A percentile compares a stretch with the other conserved stretches of the same genome.
These are phyloP conservation scores for Celoporthe dispersa DNA, from an alignment of 2,329 filamentous ascomycete genomes.

Conservation along the genomic window DNA sequence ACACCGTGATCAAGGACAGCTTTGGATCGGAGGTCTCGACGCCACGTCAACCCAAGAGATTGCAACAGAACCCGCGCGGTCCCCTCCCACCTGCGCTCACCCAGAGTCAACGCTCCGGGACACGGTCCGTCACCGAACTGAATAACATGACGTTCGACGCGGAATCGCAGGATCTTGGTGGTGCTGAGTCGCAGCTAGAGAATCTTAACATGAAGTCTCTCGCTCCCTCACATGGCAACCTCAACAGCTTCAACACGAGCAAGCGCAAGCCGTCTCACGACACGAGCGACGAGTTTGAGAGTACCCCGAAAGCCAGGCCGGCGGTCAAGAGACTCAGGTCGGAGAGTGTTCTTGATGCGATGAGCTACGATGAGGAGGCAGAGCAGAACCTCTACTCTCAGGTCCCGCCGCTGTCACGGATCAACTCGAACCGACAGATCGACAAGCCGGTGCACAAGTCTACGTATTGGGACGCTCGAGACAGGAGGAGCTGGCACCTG, in stretches of 20 bases:
- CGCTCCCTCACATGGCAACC: conserved; percentile 29
- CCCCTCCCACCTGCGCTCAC: conserved; percentile 35
- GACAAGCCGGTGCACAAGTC: conserved; percentile 60
- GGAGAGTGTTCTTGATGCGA: conserved; percentile 44
- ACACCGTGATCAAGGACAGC: conserved; percentile 50
- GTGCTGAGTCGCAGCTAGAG: conserved; percentile 50
- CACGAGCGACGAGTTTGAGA: conserved; percentile 56
- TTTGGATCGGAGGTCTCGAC: conserved; percentile 51
- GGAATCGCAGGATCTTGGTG: conserved; percentile 60
- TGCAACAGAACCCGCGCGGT: conserved; percentile 31
- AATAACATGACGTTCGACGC: conserved; percentile 57
- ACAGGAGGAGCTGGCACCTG: conserved; percentile 62
- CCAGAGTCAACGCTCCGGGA: conserved; percentile 32
- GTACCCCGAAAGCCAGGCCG: conserved; percentile 44
- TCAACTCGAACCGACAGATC: conserved; percentile 59
- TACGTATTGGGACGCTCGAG: conserved; percentile 60
- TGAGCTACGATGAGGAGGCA: conserved; percentile 26
- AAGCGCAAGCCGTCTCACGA: conserved; percentile 60
- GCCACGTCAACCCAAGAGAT: conserved; percentile 16
- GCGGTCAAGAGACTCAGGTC: conserved; percentile 62
- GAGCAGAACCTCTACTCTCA: conserved; percentile 47
- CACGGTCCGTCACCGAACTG: conserved; percentile 53
- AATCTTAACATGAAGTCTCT: conserved; percentile 49
- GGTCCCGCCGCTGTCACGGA: conserved; percentile 54
- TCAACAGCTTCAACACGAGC: conserved; percentile 50